phyloP scores from a whole-genome alignment of 345 rosid species.

The Bruguiera sexangula region DNA sequence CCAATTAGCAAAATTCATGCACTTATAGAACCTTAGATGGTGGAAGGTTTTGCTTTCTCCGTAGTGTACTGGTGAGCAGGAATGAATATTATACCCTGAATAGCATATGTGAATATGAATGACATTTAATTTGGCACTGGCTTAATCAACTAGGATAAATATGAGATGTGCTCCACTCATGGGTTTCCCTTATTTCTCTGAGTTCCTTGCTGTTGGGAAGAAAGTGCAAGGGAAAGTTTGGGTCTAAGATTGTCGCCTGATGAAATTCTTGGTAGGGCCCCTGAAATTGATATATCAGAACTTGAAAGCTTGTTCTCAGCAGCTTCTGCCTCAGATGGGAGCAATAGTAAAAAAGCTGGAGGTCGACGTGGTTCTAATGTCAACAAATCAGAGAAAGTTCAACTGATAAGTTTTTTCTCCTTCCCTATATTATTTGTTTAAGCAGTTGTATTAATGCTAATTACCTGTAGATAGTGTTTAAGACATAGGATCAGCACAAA shows the following conservation, averaged over 20 bases:
- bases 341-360: constrained; percentile 54
- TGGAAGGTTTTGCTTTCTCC: neutral
- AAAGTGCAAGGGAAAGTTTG: neutral
- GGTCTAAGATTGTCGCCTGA: constrained; percentile 14
- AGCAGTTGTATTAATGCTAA: no score
- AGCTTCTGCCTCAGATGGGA: constrained; percentile 57
- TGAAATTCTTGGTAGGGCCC: constrained; percentile 60
- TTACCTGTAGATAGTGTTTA: no score
- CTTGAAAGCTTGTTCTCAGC: constrained; percentile 95
- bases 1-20: neutral
- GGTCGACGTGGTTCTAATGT: constrained; percentile 75
- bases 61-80: neutral
- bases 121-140: no score
- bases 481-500: neutral
- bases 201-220: constrained; percentile 1
- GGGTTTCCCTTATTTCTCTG: neutral
- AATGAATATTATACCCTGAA: neutral
- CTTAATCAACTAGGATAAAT: neutral
- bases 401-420: constrained; percentile 52
- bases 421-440: neutral
- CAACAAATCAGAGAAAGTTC: constrained; percentile 92
- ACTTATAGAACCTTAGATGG: neutral
- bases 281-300: constrained; percentile 96
- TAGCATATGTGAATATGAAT: no score
- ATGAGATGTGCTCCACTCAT: neutral